These are phyloP conservation scores for Globisporangium nodosum DNA, from an alignment of 352 stramenopile genomes.

Conservation along the genomic window DNA sequence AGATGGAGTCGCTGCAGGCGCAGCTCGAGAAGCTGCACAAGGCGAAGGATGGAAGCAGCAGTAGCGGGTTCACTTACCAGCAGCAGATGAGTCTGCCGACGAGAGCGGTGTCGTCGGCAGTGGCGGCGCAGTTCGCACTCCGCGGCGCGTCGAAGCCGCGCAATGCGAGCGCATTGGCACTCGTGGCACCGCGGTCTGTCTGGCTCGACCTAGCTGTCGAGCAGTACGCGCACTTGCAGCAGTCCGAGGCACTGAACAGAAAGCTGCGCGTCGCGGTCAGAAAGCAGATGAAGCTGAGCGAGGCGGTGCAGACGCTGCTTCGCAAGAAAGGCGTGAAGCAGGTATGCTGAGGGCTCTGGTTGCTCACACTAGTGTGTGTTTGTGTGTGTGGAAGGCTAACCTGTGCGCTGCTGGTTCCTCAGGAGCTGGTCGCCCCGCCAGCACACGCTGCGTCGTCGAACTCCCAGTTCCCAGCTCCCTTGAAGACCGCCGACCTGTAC, in stretches of 20 bases:
- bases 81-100: not conserved
- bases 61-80: not conserved
- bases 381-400: no score
- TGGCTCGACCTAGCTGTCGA: conserved; percentile 40
- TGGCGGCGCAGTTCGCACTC: not conserved
- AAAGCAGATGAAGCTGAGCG: conserved; percentile 36
- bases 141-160: not conserved
- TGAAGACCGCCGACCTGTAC: not conserved
- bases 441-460: no score
- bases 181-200: conserved; percentile 9
- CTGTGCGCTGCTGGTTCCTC: no score
- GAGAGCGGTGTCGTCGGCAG: not conserved
- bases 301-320: conserved; percentile 34
- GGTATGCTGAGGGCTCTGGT: no score
- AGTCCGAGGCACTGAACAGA: conserved; percentile 32
- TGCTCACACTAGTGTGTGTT: no score
- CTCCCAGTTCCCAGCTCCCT: not conserved
- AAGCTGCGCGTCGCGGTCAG: conserved; percentile 32
- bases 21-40: not conserved
- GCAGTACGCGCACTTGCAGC: conserved; percentile 35
- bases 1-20: conserved; percentile 5
- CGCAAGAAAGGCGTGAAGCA: conserved; percentile 12
- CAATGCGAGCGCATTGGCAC: not conserved
- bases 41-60: not conserved
- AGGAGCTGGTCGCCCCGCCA: not conserved